A percentile compares a stretch with the other conserved stretches of the same genome.
Conservation (phyloP, 1,139 yeast genomes). For the Scheffersomyces segobiensis region DNA sequence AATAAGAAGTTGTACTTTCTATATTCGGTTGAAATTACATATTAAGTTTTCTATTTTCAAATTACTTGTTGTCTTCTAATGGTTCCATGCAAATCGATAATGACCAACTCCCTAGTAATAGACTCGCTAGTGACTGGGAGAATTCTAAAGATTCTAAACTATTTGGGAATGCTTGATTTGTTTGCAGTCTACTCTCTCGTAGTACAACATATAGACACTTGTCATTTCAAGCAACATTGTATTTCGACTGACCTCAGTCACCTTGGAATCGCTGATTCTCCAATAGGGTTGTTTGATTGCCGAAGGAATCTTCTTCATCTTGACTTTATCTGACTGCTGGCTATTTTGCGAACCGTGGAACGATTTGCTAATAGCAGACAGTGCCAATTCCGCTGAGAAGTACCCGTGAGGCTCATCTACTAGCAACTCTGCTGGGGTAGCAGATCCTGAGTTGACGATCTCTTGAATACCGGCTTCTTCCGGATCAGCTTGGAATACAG, state of each 20-base stretch:
- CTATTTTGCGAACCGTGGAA: conserved; percentile 1
- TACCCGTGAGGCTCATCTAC: conserved; percentile 27
- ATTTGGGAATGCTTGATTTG: conserved; percentile 11
- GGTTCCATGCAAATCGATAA: neutral
- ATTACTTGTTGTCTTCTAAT: neutral
- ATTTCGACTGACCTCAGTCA: conserved; percentile 60
- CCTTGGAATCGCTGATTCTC: conserved; percentile 78
- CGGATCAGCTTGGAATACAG: conserved; percentile 43
- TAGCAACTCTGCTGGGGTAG: conserved; percentile 46
- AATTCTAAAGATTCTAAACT: neutral
- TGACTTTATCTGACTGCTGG: conserved; percentile 22
- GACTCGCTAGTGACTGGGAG: neutral
- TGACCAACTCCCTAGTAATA: neutral
- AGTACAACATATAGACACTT: conserved; percentile 81
- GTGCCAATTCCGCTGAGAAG: conserved; percentile 13
- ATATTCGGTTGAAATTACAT: no score
- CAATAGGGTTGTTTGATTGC: conserved; percentile 69
- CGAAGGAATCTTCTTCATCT: conserved; percentile 54
- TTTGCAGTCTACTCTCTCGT: conserved; percentile 54
- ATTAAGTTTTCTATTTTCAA: neutral
- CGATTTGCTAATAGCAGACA: conserved; percentile 8
- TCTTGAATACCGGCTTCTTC: conserved; percentile 40
- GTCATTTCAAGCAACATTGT: conserved; percentile 68
- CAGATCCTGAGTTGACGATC: conserved; percentile 39
- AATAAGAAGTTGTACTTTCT: no score